Conservation (phyloP, 768 basidiomycete genomes). For the Lanmaoa pseudosensibilis region DNA sequence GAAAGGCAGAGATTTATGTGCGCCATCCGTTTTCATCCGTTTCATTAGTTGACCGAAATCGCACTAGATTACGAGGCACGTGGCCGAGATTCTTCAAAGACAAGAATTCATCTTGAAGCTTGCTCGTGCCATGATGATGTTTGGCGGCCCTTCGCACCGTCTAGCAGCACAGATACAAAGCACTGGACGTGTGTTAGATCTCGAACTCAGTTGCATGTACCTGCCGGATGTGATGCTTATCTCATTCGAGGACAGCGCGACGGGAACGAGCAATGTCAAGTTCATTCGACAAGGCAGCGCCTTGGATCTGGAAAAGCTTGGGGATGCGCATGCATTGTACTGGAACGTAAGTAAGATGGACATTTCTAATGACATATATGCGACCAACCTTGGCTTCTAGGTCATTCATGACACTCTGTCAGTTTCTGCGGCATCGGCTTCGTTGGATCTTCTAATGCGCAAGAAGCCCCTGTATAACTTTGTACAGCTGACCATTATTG, state of each 20-base stretch:
- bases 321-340: slow-evolving; percentile 68
- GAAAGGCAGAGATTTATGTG: slow-evolving; percentile 77
- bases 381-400: slow-evolving; percentile 30
- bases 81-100: slow-evolving; percentile 76
- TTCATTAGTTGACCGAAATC: neutral
- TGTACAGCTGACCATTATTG: slow-evolving; percentile 65
- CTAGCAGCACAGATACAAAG: slow-evolving; percentile 79
- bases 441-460: slow-evolving; percentile 74
- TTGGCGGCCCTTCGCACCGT: slow-evolving; percentile 80
- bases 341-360: slow-evolving; percentile 53
- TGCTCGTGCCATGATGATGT: slow-evolving; percentile 86
- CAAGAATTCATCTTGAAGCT: slow-evolving; percentile 87
- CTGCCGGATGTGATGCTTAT: slow-evolving; percentile 75
- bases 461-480: slow-evolving; percentile 58
- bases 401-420: slow-evolving; percentile 83
- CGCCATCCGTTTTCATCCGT: slow-evolving; percentile 25
- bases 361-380: neutral
- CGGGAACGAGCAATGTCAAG: slow-evolving; percentile 80
- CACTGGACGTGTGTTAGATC: slow-evolving; percentile 75
- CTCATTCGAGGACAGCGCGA: slow-evolving; percentile 77
- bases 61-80: slow-evolving; percentile 73
- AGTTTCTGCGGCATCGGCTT: slow-evolving; percentile 67
- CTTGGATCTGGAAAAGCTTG: slow-evolving; percentile 76
- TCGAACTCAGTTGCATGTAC: slow-evolving; percentile 72
- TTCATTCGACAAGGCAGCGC: slow-evolving; percentile 71